Conservation (phyloP, 345 rosid genomes). For the Hibiscus mutabilis region DNA sequence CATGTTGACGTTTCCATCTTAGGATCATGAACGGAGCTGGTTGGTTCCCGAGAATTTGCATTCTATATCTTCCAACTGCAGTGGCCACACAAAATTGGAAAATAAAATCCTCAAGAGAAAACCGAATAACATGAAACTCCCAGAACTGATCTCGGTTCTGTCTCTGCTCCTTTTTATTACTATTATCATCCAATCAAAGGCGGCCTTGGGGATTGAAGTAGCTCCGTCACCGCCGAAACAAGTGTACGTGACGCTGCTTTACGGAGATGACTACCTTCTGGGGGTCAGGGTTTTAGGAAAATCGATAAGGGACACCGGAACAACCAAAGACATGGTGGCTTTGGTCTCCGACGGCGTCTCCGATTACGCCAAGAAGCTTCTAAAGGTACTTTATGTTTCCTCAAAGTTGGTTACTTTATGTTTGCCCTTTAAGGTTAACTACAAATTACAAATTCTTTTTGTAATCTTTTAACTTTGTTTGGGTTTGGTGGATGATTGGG, state of each 20-base stretch:
- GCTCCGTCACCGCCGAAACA: constrained; percentile 25
- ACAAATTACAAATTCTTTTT: too few relatives aligned
- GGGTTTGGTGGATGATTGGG: constrained; percentile 14
- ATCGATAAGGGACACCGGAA: constrained; percentile 75
- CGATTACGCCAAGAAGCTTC: constrained; percentile 58
- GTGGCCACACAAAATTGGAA: too few relatives aligned
- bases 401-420: background rate
- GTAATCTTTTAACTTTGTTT: too few relatives aligned
- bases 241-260: constrained; percentile 82
- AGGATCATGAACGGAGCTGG: too few relatives aligned
- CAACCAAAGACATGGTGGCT: constrained; percentile 77
- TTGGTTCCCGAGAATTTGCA: too few relatives aligned
- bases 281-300: constrained; percentile 95
- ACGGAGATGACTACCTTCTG: constrained; percentile 89
- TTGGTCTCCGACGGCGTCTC: constrained; percentile 93
- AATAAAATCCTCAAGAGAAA: constrained; percentile 18
- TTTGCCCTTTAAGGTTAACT: too few relatives aligned
- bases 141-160: constrained; percentile 22
- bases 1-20: too few relatives aligned
- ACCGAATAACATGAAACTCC: constrained; percentile 21
- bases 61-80: too few relatives aligned
- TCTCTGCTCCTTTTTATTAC: constrained; percentile 23
- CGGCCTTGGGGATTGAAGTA: constrained; percentile 26
- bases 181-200: constrained; percentile 14
- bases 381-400: constrained; percentile 27